Conservation (phyloP, 148 eudicot species). For the Gaultheria prostrata region DNA sequence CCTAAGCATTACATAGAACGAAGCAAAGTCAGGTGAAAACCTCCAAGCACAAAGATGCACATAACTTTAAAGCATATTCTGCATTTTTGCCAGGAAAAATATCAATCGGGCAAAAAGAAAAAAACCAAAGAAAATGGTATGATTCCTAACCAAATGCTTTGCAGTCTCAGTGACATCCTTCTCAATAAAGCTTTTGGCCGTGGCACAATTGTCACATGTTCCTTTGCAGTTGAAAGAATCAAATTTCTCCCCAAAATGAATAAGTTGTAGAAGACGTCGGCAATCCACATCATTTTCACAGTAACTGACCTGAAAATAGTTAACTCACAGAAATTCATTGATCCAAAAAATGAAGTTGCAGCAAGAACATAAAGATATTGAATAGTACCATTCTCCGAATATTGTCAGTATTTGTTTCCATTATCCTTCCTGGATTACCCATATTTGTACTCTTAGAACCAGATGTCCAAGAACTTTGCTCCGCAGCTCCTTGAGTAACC, state of each 20-base stretch:
- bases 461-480: slow-evolving; percentile 58
- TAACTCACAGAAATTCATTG: not conserved
- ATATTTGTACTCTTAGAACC: slow-evolving; percentile 42
- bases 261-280: slow-evolving; percentile 85
- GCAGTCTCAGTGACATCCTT: slow-evolving; percentile 83
- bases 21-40: not conserved
- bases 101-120: slow-evolving; percentile 11
- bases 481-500: slow-evolving; percentile 76
- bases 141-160: slow-evolving; percentile 71
- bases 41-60: not conserved
- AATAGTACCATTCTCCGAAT: slow-evolving; percentile 69
- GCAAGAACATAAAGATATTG: not conserved
- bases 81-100: not conserved
- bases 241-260: slow-evolving; percentile 93
- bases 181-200: slow-evolving; percentile 56
- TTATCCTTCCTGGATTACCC: slow-evolving; percentile 58
- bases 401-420: slow-evolving; percentile 84
- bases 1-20: slow-evolving; percentile 39
- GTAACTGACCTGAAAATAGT: slow-evolving; percentile 68
- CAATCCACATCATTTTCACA: slow-evolving; percentile 94
- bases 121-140: not conserved
- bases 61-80: not conserved
- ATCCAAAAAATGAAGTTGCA: not conserved
- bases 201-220: slow-evolving; percentile 93
- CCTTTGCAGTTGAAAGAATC: slow-evolving; percentile 56